Conservation (phyloP, 1,139 yeast species). For the Taphrina confusa region DNA sequence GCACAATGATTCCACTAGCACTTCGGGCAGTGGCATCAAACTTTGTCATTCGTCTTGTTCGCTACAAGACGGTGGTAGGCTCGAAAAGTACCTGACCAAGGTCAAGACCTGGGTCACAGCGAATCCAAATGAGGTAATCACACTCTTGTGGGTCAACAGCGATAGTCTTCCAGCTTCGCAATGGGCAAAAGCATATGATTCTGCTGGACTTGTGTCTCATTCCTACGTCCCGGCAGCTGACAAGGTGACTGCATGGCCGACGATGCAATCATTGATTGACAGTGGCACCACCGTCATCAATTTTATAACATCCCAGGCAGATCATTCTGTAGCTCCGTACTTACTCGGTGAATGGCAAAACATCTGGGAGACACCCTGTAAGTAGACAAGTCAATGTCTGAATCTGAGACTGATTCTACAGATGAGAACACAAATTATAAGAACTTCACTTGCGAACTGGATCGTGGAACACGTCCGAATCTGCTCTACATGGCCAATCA, state of each 20-base stretch:
- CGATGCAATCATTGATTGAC: slow-evolving; percentile 17
- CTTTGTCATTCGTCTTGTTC: slow-evolving; percentile 34
- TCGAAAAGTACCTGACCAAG: slow-evolving; percentile 27
- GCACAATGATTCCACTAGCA: slow-evolving; percentile 12
- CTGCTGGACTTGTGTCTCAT: slow-evolving; percentile 12
- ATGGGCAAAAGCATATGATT: slow-evolving; percentile 29
- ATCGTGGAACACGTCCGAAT: slow-evolving; percentile 24
- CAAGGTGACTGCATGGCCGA: slow-evolving; percentile 23
- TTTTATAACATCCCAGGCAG: slow-evolving; percentile 22
- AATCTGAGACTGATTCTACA: not conserved
- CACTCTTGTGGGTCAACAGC: slow-evolving; percentile 33
- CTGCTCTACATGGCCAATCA: slow-evolving; percentile 29
- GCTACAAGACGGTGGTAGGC: slow-evolving; percentile 33
- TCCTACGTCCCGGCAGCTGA: slow-evolving; percentile 20
- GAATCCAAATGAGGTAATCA: slow-evolving; percentile 28
- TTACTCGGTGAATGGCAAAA: slow-evolving; percentile 23
- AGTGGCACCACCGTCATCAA: slow-evolving; percentile 25
- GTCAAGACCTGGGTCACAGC: slow-evolving; percentile 23
- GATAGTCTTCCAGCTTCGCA: slow-evolving; percentile 20
- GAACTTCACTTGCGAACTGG: slow-evolving; percentile 27
- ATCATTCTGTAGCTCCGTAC: slow-evolving; percentile 14
- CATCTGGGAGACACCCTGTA: slow-evolving; percentile 31
- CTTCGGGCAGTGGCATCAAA: slow-evolving; percentile 7
- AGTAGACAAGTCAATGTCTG: not conserved
- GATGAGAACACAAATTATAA: slow-evolving; percentile 16